These are phyloP conservation scores for Lepidium africanum DNA, from an alignment of 345 rosid genomes.

Conservation along the genomic window DNA sequence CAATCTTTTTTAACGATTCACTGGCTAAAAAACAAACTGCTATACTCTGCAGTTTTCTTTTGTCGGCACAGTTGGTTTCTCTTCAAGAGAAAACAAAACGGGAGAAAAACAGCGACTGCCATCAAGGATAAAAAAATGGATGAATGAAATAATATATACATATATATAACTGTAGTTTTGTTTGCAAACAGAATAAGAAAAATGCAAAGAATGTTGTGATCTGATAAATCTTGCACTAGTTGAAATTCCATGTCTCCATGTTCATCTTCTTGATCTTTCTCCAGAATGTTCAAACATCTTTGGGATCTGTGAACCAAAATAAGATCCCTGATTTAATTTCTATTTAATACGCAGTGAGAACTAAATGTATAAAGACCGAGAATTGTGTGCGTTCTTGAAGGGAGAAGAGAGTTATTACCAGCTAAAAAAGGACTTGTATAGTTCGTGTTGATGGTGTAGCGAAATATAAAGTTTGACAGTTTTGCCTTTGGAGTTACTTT, in stretches of 20 bases:
- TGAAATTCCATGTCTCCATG: neutral
- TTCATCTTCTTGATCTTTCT: neutral
- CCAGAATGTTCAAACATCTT: neutral
- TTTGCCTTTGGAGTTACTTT: constrained; percentile 36
- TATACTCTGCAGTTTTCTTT: too few relatives aligned
- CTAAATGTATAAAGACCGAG: neutral
- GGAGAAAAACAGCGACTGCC: neutral
- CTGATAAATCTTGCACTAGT: neutral
- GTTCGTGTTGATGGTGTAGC: constrained; percentile 10
- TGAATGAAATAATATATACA: neutral
- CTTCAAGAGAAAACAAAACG: too few relatives aligned
- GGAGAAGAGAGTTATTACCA: neutral
- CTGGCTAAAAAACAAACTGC: too few relatives aligned
- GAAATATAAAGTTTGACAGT: neutral
- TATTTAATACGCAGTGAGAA: neutral
- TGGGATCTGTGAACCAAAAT: neutral
- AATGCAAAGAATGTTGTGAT: constrained; percentile 8
- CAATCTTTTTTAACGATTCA: too few relatives aligned
- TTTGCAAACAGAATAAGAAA: neutral
- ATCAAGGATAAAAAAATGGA: neutral
- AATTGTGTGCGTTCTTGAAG: neutral
- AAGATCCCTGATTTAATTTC: too few relatives aligned
- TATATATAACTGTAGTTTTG: neutral
- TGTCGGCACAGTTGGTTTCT: too few relatives aligned
- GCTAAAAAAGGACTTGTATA: neutral